Evolutionary conservation across 768 basidiomycete species (phyloP), one percentile per base, ranked within the genome.

Genomic region (Russula griseocarnosa): DNA sequence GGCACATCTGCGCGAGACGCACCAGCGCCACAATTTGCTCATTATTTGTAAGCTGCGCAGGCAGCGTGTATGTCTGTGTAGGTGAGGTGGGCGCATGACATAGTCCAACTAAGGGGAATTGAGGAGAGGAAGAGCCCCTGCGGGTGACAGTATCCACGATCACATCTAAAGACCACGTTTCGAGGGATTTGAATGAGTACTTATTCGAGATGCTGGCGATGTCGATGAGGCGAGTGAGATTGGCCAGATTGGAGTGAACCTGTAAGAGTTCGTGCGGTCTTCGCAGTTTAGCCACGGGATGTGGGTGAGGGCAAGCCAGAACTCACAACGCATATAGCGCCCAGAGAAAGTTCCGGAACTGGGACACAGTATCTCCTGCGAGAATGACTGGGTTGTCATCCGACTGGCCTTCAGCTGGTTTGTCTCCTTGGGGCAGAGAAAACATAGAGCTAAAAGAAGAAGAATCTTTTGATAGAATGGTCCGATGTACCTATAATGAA

Each of bases 321-420:
- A 72, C 87, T 74, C 69, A 89, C 88, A 87, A 70, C 8, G 88
- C 86, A 69, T 91, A 90, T n/a, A 90, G 73, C 1, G 84, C 83
- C 86, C 86, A 88, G 36, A 92, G 79, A 69, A 92, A 87, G 71
- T 86, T 81, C 55, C 81, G 80, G 70, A 92, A 91, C 72, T 90
- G 86, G 3, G 79, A 73, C 10, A 81, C 78, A 0, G 81, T 83
- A 65, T 90, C 86, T 0, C 88, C 88, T 2, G 73, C 73, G 36
- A 91, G 78, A 34, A 83, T 66, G 40, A 92, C 81, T 1, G 90
- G 88, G 62, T 83, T 81, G 28, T 81, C 79, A 69, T 91, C 89
- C 10, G 82, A 83, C 18, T 70, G 72, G 4, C 90, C 90, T 69
- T 91, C 88, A 1, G 69, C 73, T 16, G 74, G 69, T 10, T 72